phyloP scores from a whole-genome alignment of 371 early-diverging fungal genomes.

The Smittium mucronatum region DNA sequence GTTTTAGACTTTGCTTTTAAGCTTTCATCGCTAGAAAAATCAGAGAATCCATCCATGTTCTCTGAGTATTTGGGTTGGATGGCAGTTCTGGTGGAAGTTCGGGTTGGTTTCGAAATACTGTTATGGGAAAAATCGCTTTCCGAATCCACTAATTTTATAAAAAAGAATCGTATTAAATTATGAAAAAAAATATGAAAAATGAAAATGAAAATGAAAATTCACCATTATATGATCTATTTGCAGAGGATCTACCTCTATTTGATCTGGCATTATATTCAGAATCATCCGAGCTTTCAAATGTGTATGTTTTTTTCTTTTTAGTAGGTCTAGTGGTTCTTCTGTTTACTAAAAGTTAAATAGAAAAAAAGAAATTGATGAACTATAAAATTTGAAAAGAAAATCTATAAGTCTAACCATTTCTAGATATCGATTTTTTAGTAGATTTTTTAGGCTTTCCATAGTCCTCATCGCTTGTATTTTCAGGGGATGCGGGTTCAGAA shows the following conservation, averaged over 20 bases:
- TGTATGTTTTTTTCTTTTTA: not conserved
- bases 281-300: slow-evolving; percentile 11
- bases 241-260: not conserved
- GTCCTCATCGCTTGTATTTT: slow-evolving; percentile 14
- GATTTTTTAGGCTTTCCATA: slow-evolving; percentile 10
- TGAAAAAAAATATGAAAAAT: not conserved
- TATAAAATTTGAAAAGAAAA: not conserved
- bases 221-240: slow-evolving; percentile 8
- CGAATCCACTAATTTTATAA: not conserved
- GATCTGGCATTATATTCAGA: slow-evolving; percentile 4
- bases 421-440: slow-evolving; percentile 9
- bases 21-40: slow-evolving; percentile 17
- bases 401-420: not conserved
- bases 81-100: slow-evolving; percentile 8
- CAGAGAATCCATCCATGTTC: slow-evolving; percentile 18
- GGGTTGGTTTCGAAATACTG: not conserved
- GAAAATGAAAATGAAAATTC: too few relatives aligned
- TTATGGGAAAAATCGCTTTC: not conserved
- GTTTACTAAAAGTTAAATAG: not conserved
- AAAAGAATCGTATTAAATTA: not conserved
- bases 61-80: slow-evolving; percentile 5
- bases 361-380: not conserved
- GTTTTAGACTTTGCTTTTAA: slow-evolving; percentile 13
- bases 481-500: not conserved
- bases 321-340: not conserved